A percentile compares a stretch with the other conserved stretches of the same genome.
Evolutionary conservation across 2,329 filamentous ascomycete genomes (phyloP).

Genomic region (Colletotrichum ledebouriae): DNA sequence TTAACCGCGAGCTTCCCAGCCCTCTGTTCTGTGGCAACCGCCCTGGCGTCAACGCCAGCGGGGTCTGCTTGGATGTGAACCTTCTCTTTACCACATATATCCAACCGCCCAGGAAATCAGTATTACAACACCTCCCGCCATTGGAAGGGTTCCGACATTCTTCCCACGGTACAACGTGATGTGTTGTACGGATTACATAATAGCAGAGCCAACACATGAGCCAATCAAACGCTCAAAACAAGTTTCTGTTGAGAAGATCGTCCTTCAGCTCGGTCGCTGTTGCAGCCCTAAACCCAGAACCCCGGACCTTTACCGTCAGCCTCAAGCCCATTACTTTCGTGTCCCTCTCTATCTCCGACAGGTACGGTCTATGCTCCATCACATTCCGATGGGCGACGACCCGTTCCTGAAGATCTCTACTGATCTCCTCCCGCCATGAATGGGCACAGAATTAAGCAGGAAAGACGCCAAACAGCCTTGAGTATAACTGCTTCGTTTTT

Average conservation of each 20-base stretch:
- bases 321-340: not conserved
- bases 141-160: no score
- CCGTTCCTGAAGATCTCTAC: not conserved
- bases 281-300: not conserved
- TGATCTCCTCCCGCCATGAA: not conserved
- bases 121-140: not conserved
- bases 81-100: not conserved
- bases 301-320: not conserved
- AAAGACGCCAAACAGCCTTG: not conserved
- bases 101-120: not conserved
- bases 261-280: not conserved
- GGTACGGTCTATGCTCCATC: not conserved
- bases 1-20: not conserved
- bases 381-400: not conserved
- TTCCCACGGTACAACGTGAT: no score
- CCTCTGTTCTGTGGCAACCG: not conserved
- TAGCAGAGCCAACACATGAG: no score
- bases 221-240: not conserved
- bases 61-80: not conserved
- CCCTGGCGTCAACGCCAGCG: constrained; percentile 12
- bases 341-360: not conserved
- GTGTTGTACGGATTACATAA: no score
- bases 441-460: not conserved
- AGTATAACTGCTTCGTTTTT: not conserved
- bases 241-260: not conserved